Evolutionary conservation across 768 basidiomycete species (phyloP), one percentile per base, ranked within the genome.

Genomic region (Termitomyces sp.): DNA sequence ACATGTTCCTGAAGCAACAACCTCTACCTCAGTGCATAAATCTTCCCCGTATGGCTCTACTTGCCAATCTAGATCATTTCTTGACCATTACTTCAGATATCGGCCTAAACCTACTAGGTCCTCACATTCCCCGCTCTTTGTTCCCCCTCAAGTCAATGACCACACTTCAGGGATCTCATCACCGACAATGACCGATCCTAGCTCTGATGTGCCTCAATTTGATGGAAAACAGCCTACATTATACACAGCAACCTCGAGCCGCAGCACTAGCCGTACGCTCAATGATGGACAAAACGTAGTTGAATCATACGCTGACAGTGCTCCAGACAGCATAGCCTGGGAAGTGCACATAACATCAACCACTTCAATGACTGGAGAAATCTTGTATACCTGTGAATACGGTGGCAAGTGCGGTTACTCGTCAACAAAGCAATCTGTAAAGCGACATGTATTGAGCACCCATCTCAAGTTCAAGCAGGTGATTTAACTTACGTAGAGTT

Each of bases 371-470:
- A 61, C 61, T 28, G 69, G 68, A 35, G 58, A 59, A 6, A 51
- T 55, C 7, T 56, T 57, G 5, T 73, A 68, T 54, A 52, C 64
- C 45, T 73, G 71, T 61, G 58, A 62, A n/a, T 72, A 69, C 65
- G 54, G 65, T 64, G 57, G 65, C 61, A 56, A 70, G 67, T 55
- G 73, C 58, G 61, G 61, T 16, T 69, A 68, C 46, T 58, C 46
- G 9, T 60, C 64, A 26, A 83, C 84, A 65, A 86, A 83, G 68
- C 86, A 87, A 66, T 75, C 86, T 44, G 82, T 88, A 58, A 87
- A 86, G 68, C 77, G 87, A 28, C 87, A 88, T 67, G 76, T 88
- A 48, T 78, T 84, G 68, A 80, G 81, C 9, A 81, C 79, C 14
- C 87, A 88, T 65, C 66, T 88, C 47, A 75, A 79, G 52, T 75